phyloP scores from a whole-genome alignment of 805 yeast species.

The Myxozyma neotropica region DNA sequence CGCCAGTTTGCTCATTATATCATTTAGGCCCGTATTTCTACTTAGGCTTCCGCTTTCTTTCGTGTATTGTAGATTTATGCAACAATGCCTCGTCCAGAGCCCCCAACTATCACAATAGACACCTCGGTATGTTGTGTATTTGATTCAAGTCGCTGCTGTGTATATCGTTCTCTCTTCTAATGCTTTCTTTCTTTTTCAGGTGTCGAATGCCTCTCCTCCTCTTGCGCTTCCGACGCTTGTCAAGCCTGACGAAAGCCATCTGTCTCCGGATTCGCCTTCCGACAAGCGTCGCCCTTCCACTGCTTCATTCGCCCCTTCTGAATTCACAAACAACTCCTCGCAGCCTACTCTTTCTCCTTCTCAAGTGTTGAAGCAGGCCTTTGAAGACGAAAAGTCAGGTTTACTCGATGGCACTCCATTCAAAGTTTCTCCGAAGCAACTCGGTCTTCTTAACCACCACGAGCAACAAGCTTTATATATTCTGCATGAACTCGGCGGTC shows the following conservation, averaged over 20 bases:
- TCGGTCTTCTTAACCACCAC: constrained; percentile 36
- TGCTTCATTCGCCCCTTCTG: constrained; percentile 8
- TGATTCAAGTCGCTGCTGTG: background rate
- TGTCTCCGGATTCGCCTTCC: constrained; percentile 3
- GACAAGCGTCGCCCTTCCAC: constrained; percentile 8
- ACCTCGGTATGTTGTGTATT: constrained; percentile 16
- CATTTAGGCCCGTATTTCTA: too few relatives aligned
- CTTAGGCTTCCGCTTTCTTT: too few relatives aligned
- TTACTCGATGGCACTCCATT: constrained; percentile 25
- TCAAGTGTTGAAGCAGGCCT: constrained; percentile 20
- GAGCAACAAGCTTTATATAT: constrained; percentile 47
- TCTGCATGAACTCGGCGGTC: constrained; percentile 46
- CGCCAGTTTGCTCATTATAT: too few relatives aligned
- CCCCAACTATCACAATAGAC: constrained; percentile 29
- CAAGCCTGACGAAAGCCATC: background rate
- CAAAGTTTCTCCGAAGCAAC: constrained; percentile 34
- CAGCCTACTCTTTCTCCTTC: constrained; percentile 25
- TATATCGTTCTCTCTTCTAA: background rate
- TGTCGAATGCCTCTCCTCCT: background rate
- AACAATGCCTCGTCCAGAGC: constrained; percentile 19
- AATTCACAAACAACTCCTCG: constrained; percentile 14
- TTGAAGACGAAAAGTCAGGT: constrained; percentile 17
- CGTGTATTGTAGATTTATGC: too few relatives aligned
- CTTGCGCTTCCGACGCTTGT: background rate
- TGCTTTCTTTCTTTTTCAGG: background rate